These are phyloP conservation scores for Salix koriyanagi DNA, from an alignment of 345 rosid species.

Conservation along the genomic window DNA sequence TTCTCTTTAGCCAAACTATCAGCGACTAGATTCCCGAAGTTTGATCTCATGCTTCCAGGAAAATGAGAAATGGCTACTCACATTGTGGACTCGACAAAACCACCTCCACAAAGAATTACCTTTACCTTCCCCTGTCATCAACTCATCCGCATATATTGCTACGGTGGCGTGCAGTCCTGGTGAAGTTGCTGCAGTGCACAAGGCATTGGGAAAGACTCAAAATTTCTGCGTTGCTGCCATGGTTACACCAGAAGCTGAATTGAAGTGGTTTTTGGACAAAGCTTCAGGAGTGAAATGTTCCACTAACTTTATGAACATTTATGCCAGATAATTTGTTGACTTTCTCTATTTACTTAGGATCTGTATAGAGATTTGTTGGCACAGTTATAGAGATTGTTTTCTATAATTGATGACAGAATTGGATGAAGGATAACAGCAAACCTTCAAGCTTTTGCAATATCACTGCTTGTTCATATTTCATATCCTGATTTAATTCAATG, in stretches of 20 bases:
- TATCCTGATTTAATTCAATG: too few species aligned
- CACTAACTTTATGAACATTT: neutral
- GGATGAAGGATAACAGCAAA: too few species aligned
- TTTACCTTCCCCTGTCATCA: slow-evolving; percentile 75
- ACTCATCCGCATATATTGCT: slow-evolving; percentile 62
- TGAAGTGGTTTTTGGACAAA: slow-evolving; percentile 79
- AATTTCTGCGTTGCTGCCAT: slow-evolving; percentile 41
- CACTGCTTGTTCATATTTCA: too few species aligned
- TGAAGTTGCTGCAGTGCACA: slow-evolving; percentile 49
- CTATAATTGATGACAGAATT: too few species aligned
- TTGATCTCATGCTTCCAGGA: slow-evolving; percentile 83
- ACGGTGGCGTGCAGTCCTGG: slow-evolving; percentile 61
- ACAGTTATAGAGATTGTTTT: too few species aligned
- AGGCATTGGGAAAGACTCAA: slow-evolving; percentile 41
- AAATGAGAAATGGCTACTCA: slow-evolving; percentile 57
- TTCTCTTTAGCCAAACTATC: slow-evolving; percentile 31
- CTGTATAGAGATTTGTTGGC: too few species aligned
- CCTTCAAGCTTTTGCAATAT: too few species aligned
- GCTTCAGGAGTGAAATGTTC: neutral
- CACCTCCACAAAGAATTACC: slow-evolving; percentile 72
- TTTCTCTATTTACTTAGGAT: too few species aligned
- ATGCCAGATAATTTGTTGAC: too few species aligned
- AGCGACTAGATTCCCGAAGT: slow-evolving; percentile 57
- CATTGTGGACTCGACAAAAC: slow-evolving; percentile 73
- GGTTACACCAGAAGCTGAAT: slow-evolving; percentile 61